Percentiles rank a stretch among this genome's conserved stretches.
Conservation (phyloP, 2,329 filamentous ascomycete genomes). For the Hypoxylon sp. region DNA sequence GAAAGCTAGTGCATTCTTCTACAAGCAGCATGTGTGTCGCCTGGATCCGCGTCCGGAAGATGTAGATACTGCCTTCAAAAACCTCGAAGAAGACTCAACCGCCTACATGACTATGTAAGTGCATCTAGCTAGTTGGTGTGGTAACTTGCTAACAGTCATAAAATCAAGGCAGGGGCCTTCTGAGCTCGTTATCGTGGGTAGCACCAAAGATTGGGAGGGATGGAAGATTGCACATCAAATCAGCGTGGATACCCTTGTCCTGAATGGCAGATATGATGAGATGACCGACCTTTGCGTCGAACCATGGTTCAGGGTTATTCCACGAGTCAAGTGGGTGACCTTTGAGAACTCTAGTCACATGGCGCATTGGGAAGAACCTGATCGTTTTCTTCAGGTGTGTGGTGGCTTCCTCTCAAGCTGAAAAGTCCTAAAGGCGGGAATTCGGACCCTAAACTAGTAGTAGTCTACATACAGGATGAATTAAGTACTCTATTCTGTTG, state of each 20-base stretch:
- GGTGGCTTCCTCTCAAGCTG: constrained; percentile 11
- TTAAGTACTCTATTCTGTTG: too few species aligned
- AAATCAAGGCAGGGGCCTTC: constrained; percentile 45
- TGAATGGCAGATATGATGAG: constrained; percentile 43
- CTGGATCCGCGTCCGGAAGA: constrained; percentile 41
- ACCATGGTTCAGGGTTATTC: constrained; percentile 47
- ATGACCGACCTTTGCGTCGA: constrained; percentile 42
- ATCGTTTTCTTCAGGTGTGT: constrained; percentile 27
- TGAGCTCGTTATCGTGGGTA: constrained; percentile 45
- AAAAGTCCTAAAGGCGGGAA: too few species aligned
- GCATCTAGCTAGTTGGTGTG: not conserved
- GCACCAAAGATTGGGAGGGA: constrained; percentile 47
- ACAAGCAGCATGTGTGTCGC: too few species aligned
- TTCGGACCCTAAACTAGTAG: too few species aligned
- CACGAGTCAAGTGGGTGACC: constrained; percentile 48
- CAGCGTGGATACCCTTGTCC: constrained; percentile 32
- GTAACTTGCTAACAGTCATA: not conserved
- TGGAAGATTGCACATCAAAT: constrained; percentile 46
- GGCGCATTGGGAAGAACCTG: constrained; percentile 46
- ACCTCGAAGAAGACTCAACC: constrained; percentile 45
- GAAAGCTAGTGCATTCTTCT: too few species aligned
- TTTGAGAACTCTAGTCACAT: constrained; percentile 44
- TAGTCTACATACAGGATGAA: too few species aligned
- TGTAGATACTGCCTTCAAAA: constrained; percentile 29
- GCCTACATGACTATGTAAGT: constrained; percentile 41